Evolutionary conservation across 1,284 basidiomycete species (phyloP), one percentile per base, ranked within the genome.

Genomic region (Rugosomyces carneus): DNA sequence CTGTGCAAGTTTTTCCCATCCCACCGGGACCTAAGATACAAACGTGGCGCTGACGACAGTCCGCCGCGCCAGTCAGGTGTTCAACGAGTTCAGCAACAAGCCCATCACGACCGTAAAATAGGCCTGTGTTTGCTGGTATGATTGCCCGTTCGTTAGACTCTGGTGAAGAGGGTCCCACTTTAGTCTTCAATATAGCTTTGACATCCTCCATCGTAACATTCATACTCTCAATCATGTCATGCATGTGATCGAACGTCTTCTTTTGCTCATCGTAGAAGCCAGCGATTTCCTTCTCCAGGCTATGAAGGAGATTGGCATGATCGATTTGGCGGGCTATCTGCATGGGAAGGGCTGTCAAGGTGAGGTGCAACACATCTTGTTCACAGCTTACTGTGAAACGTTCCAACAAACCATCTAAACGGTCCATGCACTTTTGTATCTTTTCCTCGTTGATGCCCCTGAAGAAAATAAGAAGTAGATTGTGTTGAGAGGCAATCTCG

Each of bases 1-100:
- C 60, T 2, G 61, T 46, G 0, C 62, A 57, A 0, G 67, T 69
- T 43, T 69, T 69, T 0, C 68, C 67, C 44, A 67, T 68, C 0
- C 67, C 66, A 2, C 67, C 65, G 1, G 60, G 52, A 1, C 67
- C 67, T 13, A 61, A 51, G 23, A 69, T 54, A 15, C 58, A 60
- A n/a, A 34, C 31, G 5, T 16, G 31, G 2, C n/a, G 31, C 15
- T 13, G 6, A 5, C 13, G 6, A 5, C 13, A 4, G 29, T 31
- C 24, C 10, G 24, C 9, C 8, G 8, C 9, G 9, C 3, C 27
- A 29, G 3, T 29, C 10, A 9, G 8, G 10, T 10, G 27, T 10
- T 2, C 9, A 10, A 29, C 9, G 13, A 29, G 9, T 5, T 3
- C 13, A 10, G 37, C 35, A 7, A 48, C 26, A 19, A 40, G 2